Conservation (phyloP, 345 rosid genomes). For the Durio zibethinus region DNA sequence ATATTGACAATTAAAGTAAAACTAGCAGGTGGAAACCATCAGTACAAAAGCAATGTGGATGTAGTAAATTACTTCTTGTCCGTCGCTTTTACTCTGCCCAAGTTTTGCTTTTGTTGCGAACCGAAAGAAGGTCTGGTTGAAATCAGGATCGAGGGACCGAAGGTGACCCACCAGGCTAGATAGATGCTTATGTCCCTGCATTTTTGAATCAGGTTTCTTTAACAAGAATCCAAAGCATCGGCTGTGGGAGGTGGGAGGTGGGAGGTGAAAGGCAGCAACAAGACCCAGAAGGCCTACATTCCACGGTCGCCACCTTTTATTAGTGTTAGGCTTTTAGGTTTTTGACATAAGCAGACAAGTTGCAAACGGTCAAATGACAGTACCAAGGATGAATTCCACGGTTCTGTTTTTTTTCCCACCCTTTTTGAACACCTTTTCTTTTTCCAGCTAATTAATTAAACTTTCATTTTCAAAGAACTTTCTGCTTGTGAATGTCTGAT, state of each 20-base stretch:
- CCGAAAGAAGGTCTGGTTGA: constrained; percentile 10
- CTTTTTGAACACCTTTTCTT: background rate
- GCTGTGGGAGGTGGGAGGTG: background rate
- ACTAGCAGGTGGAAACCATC: background rate
- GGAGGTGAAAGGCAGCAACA: constrained; percentile 14
- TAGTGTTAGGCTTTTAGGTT: constrained; percentile 1
- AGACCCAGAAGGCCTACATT: constrained; percentile 10
- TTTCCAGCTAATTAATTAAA: background rate
- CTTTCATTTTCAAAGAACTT: constrained; percentile 17
- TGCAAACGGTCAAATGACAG: constrained; percentile 16
- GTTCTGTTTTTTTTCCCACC: background rate
- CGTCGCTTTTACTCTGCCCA: background rate
- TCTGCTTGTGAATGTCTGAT: constrained; percentile 7
- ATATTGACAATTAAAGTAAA: background rate
- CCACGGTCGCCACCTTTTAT: background rate
- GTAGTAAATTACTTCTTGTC: background rate
- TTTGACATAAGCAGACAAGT: constrained; percentile 19
- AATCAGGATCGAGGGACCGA: constrained; percentile 15
- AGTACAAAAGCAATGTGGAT: background rate
- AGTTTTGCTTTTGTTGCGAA: constrained; percentile 24
- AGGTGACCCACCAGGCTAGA: background rate
- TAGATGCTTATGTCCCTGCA: constrained; percentile 15
- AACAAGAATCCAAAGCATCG: constrained; percentile 40
- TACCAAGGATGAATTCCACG: constrained; percentile 11
- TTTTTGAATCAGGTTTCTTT: constrained; percentile 13